A percentile compares a stretch with the other conserved stretches of the same genome.
phyloP scores from a whole-genome alignment of 169 alveolate genomes.

The Sarcocystis neurona region DNA sequence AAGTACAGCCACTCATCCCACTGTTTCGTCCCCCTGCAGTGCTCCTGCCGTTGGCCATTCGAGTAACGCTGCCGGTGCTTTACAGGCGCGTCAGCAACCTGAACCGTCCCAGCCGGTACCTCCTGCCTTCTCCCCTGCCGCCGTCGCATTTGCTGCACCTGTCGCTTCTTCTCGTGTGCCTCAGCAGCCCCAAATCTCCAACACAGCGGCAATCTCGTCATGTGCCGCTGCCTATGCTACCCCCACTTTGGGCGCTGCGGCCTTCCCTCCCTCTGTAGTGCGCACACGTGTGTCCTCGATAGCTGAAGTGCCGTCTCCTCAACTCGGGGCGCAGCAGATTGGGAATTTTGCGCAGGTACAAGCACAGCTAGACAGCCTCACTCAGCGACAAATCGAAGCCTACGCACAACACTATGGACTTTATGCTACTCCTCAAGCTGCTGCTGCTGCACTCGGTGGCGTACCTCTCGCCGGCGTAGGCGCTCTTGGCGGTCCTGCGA shows the following conservation, averaged over 20 bases:
- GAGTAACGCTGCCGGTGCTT: no score
- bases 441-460: constrained; percentile 43
- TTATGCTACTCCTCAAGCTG: constrained; percentile 29
- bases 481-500: no score
- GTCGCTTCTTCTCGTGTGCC: neutral
- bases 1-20: no score
- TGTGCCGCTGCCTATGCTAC: neutral
- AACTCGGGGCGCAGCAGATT: constrained; percentile 32
- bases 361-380: neutral
- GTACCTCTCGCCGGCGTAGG: constrained; percentile 45
- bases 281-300: constrained; percentile 27
- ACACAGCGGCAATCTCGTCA: neutral
- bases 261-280: neutral
- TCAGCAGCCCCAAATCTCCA: neutral
- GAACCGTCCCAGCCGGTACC: no score
- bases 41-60: no score
- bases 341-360: constrained; percentile 13
- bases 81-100: no score
- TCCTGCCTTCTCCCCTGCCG: no score
- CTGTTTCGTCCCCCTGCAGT: no score
- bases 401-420: constrained; percentile 24
- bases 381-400: constrained; percentile 7
- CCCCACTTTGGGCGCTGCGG: neutral
- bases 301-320: constrained; percentile 5
- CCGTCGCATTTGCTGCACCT: neutral